These are phyloP conservation scores for Fraxinus anomala DNA, from an alignment of 257 asterid genomes.

Conservation along the genomic window DNA sequence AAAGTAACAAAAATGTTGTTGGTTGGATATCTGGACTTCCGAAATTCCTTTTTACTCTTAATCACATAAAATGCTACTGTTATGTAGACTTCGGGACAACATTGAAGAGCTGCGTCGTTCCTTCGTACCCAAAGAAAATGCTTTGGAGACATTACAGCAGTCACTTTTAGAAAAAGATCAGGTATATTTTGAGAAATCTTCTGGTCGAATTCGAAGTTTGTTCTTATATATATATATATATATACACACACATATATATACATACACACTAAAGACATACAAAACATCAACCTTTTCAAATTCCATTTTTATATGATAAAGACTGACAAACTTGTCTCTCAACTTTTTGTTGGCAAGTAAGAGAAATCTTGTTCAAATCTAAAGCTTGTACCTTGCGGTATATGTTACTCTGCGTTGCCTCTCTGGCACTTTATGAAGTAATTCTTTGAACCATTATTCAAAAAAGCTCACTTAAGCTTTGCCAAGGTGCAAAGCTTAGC, in stretches of 20 bases:
- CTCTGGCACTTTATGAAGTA: conserved; percentile 15
- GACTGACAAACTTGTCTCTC: background rate
- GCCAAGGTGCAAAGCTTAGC: too few species aligned
- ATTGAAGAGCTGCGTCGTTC: conserved; percentile 85
- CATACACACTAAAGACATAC: background rate
- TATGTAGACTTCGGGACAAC: conserved; percentile 75
- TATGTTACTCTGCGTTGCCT: conserved; percentile 14
- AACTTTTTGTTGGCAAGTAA: background rate
- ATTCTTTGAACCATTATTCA: background rate
- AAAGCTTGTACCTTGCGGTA: background rate
- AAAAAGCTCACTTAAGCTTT: too few species aligned
- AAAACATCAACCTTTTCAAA: background rate
- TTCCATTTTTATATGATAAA: background rate
- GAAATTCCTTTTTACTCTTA: conserved; percentile 25
- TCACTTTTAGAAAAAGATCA: conserved; percentile 81
- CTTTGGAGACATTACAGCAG: conserved; percentile 82
- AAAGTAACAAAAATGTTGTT: background rate
- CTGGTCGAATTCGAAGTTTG: conserved; percentile 8
- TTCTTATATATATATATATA: too few species aligned
- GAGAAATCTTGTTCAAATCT: background rate
- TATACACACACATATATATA: too few species aligned
- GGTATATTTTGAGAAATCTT: conserved; percentile 39
- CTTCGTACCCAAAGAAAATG: conserved; percentile 79
- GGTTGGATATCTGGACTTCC: conserved; percentile 11
- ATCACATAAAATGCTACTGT: conserved; percentile 30